Conservation (phyloP, 192 early-diverging fungal species). For the Piromyces sp. region DNA sequence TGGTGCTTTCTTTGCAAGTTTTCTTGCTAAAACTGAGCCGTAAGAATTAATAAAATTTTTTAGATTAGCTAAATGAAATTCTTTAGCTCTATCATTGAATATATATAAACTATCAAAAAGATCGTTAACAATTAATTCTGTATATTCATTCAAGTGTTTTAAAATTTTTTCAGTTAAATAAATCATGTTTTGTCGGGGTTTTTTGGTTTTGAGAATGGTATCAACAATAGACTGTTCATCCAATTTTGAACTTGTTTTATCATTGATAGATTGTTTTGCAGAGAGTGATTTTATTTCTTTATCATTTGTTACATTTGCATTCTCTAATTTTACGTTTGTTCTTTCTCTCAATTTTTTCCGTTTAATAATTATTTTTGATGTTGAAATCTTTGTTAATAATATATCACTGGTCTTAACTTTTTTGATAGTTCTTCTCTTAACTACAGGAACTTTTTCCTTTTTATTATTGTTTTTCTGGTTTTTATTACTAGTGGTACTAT, state of each 20-base stretch:
- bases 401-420: no score
- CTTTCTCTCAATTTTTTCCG: no score
- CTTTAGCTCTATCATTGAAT: background rate
- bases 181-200: background rate
- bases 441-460: no score
- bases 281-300: background rate
- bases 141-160: background rate
- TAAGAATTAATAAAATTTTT: background rate
- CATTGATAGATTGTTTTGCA: no score
- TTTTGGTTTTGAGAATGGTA: background rate
- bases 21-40: background rate
- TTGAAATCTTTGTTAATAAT: no score
- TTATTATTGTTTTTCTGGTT: no score
- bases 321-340: no score
- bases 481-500: no score
- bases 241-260: background rate
- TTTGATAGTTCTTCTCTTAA: no score
- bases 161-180: background rate
- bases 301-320: background rate
- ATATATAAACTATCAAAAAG: background rate
- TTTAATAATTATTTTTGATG: no score
- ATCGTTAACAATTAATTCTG: background rate
- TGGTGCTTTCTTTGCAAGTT: background rate
- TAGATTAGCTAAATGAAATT: background rate
- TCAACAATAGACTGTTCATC: background rate